Evolutionary conservation across 768 basidiomycete species (phyloP), one percentile per base, ranked within the genome.

Genomic region (Amanita muscaria): DNA sequence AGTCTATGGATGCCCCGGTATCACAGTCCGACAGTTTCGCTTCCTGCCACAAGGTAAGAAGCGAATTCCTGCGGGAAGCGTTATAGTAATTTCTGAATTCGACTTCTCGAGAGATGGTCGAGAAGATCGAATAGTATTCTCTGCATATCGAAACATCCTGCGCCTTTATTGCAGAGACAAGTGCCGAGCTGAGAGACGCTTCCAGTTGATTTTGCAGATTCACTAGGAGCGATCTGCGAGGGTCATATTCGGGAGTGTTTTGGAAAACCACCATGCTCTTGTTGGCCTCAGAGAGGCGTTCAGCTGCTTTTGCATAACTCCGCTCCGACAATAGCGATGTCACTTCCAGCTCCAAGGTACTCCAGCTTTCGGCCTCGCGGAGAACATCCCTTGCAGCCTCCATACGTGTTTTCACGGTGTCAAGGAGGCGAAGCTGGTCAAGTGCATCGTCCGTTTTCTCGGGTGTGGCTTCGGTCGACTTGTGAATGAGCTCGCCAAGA

Each of bases 1-100:
- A 49, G 19, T 41, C 23, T 12, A 49, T 35, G 16, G 49, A 25
- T 6, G 59, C 44, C 10, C 57, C 53, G n/a, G 60, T 48, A n/a
- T 70, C 72, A 40, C 70, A 72, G 50, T 83, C 80, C 1, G 61
- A 55, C 25, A 92, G 63, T 1, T 58, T 56, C 1, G 74, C 75
- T 21, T 66, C 65, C 52, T 78, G 73, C 94, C 94, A 98, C 47
- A 72, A 54, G 12, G 76, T 64, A 32, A 88, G 68, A 11, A 94
- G 61, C 12, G 67, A 53, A 11, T 74, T 69, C 45, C 90, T 70
- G 22, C 89, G 72, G 8, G 88, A 83, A 10, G 88, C 88, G 62
- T 90, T 88, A 66, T 97, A 99, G 59, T 96, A 97, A 56, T 85
- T 86, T 48, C 88, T 74, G 60, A 94, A 99, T 59, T 98, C 96